Evolutionary conservation across 371 early-diverging fungal genomes (phyloP), one percentile per base, ranked within the genome.

Genomic region (Mortierella sp.): DNA sequence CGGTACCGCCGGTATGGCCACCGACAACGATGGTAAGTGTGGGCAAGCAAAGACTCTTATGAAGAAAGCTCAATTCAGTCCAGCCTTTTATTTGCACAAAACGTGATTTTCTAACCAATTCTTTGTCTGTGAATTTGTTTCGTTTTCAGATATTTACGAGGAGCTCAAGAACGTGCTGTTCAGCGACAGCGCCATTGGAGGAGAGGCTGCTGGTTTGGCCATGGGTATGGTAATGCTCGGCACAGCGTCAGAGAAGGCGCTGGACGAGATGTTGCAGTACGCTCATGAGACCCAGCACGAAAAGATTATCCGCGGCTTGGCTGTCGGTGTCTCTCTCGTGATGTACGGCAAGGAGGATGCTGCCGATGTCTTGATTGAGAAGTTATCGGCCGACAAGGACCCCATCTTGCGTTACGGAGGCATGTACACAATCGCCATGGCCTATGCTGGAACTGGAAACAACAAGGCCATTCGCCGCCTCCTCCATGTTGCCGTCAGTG

Each of bases 211-310:
- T 43, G 98, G 97, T 72, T 81, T 99, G 43, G 97, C 96, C 31
- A 97, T 99, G 93, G 99, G 99, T 61, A 89, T 99, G 79, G 94
- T 99, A 37, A 97, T 97, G 95, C 92, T 98, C 66, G 99, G 99
- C 58, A 96, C 96, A 24, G 95, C 91, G n/a, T 92, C 94, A 19
- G 86, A 90, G 41, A 89, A 92, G 72, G 95, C 95, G 5, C 79
- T 99, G 66, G 96, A 95, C 26, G 99, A 98, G 76, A 96, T 99
- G 96, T 89, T 98, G 44, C 94, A 94, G 75, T 97, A 97, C 85
- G 98, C 98, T 7, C 95, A 94, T 79, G 98, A 98, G 73, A 99
- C 99, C 7, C 97, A 96, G 86, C 99, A 99, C 87, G 97, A 99
- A 85, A 97, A 99, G 91, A 97, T 99, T 77, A 97, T 98, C 73